Conservation (phyloP, 345 rosid species). For the Trapa bicornis region DNA sequence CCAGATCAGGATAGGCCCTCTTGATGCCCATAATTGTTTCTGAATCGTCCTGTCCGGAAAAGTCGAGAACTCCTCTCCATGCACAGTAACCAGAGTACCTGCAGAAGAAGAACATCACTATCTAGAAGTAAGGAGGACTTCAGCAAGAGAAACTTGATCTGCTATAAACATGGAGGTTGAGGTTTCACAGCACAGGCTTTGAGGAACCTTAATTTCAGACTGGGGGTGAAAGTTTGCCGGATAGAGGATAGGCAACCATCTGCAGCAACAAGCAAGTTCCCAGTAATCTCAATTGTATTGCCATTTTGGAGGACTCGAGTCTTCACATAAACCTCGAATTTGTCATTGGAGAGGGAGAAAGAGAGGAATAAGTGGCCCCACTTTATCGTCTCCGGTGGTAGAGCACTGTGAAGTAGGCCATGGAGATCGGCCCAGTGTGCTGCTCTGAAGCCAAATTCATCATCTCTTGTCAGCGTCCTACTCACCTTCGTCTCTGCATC, state of each 20-base stretch:
- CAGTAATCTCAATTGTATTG: slow-evolving; percentile 34
- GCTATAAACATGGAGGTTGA: neutral
- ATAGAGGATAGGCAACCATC: slow-evolving; percentile 69
- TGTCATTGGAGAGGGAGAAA: slow-evolving; percentile 33
- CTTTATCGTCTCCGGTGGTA: slow-evolving; percentile 36
- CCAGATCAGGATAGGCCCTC: slow-evolving; percentile 49
- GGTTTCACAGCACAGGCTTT: neutral
- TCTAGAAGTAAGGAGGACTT: neutral
- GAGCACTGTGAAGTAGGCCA: slow-evolving; percentile 29
- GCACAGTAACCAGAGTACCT: slow-evolving; percentile 84
- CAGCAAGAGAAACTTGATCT: neutral
- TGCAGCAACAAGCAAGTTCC: slow-evolving; percentile 66
- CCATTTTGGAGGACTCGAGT: slow-evolving; percentile 32
- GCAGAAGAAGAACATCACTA: slow-evolving; percentile 7
- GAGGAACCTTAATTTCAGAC: slow-evolving; percentile 51
- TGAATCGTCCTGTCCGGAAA: slow-evolving; percentile 37
- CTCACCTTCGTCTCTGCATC: slow-evolving; percentile 27
- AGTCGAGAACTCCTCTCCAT: slow-evolving; percentile 74
- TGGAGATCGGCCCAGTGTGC: slow-evolving; percentile 79
- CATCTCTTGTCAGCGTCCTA: slow-evolving; percentile 44
- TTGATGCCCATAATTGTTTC: slow-evolving; percentile 32
- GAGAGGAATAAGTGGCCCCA: slow-evolving; percentile 61
- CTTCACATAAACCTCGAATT: slow-evolving; percentile 31
- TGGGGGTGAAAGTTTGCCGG: slow-evolving; percentile 46
- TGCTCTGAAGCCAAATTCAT: slow-evolving; percentile 56